phyloP scores from a whole-genome alignment of 2,329 filamentous ascomycete genomes.

The Colletotrichum simmondsii region DNA sequence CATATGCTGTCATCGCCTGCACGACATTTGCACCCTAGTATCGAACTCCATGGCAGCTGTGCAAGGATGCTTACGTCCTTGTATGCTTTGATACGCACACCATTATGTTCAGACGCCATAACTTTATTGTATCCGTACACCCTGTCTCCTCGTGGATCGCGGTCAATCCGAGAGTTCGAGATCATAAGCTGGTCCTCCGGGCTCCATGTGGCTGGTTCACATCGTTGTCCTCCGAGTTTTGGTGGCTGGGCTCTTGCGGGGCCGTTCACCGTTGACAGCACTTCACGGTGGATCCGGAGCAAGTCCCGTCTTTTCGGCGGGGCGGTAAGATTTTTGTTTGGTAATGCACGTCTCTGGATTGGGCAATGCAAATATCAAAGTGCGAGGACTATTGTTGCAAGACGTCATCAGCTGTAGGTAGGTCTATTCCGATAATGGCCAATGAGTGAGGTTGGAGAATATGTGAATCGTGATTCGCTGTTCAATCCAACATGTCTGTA shows the following conservation, averaged over 20 bases:
- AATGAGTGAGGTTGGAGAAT: background rate
- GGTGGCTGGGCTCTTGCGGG: background rate
- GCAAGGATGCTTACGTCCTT: background rate
- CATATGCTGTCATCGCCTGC: background rate
- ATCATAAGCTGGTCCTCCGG: background rate
- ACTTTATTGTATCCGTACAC: background rate
- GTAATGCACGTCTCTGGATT: conserved; percentile 3
- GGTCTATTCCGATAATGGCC: background rate
- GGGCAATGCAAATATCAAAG: background rate
- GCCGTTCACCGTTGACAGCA: background rate
- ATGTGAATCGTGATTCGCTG: background rate
- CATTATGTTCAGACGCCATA: too few relatives aligned
- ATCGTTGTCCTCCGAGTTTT: background rate
- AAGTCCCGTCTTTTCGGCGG: background rate
- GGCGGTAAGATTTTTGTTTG: background rate
- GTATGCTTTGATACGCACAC: background rate
- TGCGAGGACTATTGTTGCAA: background rate
- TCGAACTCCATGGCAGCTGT: background rate
- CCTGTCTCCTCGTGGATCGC: background rate
- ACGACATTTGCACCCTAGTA: background rate
- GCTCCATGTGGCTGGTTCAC: background rate
- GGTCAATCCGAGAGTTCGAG: background rate
- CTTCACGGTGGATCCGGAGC: background rate
- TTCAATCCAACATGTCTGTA: background rate
- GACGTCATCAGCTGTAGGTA: background rate